Base-by-base conservation (phyloP, 164 flowering plant species). In the Vitis rotundifolia region DNA sequence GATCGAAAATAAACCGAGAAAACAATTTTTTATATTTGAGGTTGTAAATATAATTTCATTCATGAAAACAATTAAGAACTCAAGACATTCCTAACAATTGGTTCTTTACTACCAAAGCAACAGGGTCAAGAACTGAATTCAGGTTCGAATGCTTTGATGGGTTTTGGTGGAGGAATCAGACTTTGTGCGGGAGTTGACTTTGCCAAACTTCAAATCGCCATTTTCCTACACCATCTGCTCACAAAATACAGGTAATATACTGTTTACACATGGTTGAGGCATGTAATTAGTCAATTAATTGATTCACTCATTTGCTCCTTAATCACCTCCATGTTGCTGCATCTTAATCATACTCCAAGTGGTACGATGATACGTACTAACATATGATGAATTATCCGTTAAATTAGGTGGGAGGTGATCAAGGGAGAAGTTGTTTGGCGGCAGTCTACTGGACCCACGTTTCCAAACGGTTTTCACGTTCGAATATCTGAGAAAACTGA, bases 381-480 rank as follows among this genome's bases (percentile, higher is more conserved):
- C 26, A 1, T 22, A 22, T 1, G 0, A 22, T 22, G 26, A 22
- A 22, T 22, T 22, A 22, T 22, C 26, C 26, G 26, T 22, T 22
- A 22, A 22, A 22, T 22, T 22, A 94, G 97, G 82, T 92, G 92
- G 94, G 49, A 76, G 74, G 68, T 82, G 49, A 79, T 92, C 77
- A 82, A 76, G 74, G 97, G 98, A 71, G 66, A 94, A 28, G 85
- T 86, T 55, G 77, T 90, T 22, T 80, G 98, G 73, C 92, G 91
- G 54, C 97, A 22, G 26, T 22, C 26, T 1, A 22, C 97, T 63
- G 98, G 97, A 63, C 78, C 92, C 64, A 85, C 86, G 66, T 94
- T 94, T 81, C 97, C 97, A 31, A 69, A 90, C 71, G 97, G 98
- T 12, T 87, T 78, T 68, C 91, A 91, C 70, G 55, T 92, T 78